Evolutionary conservation across 495 filamentous ascomycete species (phyloP), one percentile per base, ranked within the genome.

Genomic region (Penicillium manginii): DNA sequence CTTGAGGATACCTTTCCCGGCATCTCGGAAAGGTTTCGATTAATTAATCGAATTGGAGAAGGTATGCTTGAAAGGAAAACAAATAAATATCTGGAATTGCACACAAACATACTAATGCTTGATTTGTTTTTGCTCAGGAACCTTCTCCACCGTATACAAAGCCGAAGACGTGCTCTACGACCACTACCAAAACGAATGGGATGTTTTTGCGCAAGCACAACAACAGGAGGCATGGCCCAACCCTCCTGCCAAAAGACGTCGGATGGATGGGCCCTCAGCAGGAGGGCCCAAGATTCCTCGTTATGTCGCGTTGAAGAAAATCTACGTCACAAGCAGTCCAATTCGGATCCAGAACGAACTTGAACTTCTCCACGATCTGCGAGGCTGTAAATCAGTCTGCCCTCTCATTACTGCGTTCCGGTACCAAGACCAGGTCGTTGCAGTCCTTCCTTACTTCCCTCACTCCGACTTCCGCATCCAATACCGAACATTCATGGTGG

Each of bases 101-200:
- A 2, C 12, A 29, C 22, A 8, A 10, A 31, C 32, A 10, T 15
- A 19, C 61, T 63, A 42, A 73, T 37, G 54, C 50, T n/a, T 59
- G 54, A 52, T 14, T 59, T 14, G 4, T 5, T 6, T 50, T 56
- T 58, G 56, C 35, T 33, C 65, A 93, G 91, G 92, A 35, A 99
- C 94, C 17, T 99, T 99, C 66, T 97, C 93, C 0, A 97, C 93
- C 11, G 94, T 99, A 0, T 99, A 98, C 76, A 98, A 98, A 71
- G 94, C 94, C 33, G 94, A 99, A 73, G 96, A 99, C 70, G 76
- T 97, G n/a, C 80, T 85, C 23, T 97, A 97, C 67, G 83, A 96
- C 51, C 71, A 82, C 45, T 96, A 91, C 74, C 74, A 88, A 40
- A 97, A 97, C 72, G 82, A 86, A 49, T 98, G 94, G 94, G 92